phyloP scores from a whole-genome alignment of 2,329 filamentous ascomycete species.

The Atkinsonella hypoxylon region DNA sequence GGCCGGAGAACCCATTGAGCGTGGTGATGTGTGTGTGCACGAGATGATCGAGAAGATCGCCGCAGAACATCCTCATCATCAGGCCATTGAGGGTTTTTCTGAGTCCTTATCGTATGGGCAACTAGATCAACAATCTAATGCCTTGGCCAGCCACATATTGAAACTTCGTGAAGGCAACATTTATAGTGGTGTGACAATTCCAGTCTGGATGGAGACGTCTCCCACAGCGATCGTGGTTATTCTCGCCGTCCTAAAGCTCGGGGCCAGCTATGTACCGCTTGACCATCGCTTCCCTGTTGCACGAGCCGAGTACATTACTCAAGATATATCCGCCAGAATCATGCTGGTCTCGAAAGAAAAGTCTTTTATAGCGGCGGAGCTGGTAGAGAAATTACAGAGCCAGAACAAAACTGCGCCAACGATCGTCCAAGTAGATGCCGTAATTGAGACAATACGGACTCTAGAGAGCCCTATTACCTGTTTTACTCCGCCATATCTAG shows the following conservation, averaged over 20 bases:
- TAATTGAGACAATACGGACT: background rate
- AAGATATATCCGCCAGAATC: background rate
- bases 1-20: background rate
- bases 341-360: background rate
- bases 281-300: background rate
- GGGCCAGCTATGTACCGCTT: background rate
- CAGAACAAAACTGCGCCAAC: background rate
- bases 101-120: background rate
- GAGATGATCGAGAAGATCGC: background rate
- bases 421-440: background rate
- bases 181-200: background rate
- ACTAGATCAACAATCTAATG: background rate
- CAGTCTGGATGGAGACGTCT: slow-evolving; percentile 6
- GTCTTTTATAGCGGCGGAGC: background rate
- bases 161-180: background rate
- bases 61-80: background rate
- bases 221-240: slow-evolving; percentile 5
- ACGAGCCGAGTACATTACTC: background rate
- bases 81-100: background rate
- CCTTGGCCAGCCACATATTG: background rate
- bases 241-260: slow-evolving; percentile 7
- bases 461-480: background rate
- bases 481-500: background rate
- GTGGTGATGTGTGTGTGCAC: background rate
- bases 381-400: background rate